Evolutionary conservation across 2,329 filamentous ascomycete genomes (phyloP).

Genomic region (Canariomyces notabilis): DNA sequence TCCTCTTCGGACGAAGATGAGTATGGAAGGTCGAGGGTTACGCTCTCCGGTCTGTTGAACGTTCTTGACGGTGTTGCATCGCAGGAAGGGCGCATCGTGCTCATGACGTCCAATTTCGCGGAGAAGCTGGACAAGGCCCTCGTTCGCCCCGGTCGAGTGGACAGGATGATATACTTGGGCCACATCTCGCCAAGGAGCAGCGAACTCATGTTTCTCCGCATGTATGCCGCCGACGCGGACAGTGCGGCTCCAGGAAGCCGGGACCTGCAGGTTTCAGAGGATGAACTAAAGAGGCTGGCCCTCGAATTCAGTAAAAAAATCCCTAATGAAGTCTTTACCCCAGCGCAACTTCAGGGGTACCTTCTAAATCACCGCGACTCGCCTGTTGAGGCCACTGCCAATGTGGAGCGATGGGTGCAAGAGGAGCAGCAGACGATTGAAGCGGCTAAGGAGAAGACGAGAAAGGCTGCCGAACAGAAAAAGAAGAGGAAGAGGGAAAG

Average conservation of each 20-base stretch:
- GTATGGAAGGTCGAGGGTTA: constrained; percentile 31
- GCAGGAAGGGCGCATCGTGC: constrained; percentile 63
- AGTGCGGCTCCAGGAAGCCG: constrained; percentile 9
- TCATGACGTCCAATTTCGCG: constrained; percentile 68
- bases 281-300: constrained; percentile 42
- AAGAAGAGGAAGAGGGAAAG: constrained; percentile 20
- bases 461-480: constrained; percentile 17
- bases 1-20: constrained; percentile 4
- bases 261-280: constrained; percentile 10
- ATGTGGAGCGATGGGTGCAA: constrained; percentile 34
- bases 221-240: constrained; percentile 37
- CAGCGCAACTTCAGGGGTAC: constrained; percentile 46
- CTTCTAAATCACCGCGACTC: constrained; percentile 41
- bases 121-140: constrained; percentile 61
- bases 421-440: constrained; percentile 30
- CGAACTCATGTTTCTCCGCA: constrained; percentile 43
- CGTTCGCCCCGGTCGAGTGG: constrained; percentile 61
- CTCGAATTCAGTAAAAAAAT: constrained; percentile 50
- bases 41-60: constrained; percentile 63
- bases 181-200: constrained; percentile 41
- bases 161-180: constrained; percentile 56
- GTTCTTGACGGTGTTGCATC: constrained; percentile 66
- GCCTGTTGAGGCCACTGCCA: constrained; percentile 32
- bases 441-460: constrained; percentile 24
- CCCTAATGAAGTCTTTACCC: constrained; percentile 42